Base-by-base conservation (phyloP, 2,329 filamentous ascomycete species). In the Aspergillus sp. region DNA sequence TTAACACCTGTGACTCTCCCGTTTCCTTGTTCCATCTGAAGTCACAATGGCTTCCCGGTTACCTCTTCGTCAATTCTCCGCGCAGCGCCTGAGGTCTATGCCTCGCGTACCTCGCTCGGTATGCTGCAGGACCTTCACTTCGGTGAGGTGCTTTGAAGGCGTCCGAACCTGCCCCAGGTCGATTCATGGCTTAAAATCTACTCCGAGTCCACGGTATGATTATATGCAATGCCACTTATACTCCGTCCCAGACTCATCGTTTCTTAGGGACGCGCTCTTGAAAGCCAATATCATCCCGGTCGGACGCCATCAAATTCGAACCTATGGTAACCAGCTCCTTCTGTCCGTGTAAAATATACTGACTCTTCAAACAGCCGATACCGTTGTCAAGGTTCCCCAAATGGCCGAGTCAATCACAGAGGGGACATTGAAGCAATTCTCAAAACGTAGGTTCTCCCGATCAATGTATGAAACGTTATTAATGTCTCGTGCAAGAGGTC, bases 341-440 rank as follows among this genome's bases (percentile, higher is more conserved):
- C 27, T 8, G 22, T 45, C 11, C 12, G n/a, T 9, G 37, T 57
- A 15, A 37, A 46, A 20, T 50, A 44, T 55, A 17, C 60, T 68
- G 53, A 66, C 51, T 47, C 42, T 55, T 8, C 51, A 51, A 13
- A 15, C 54, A 79, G 93, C 93, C 74, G 91, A 96, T 72, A 88
- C 86, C 66, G 79, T 93, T 63, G 87, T 99, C 76, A 93, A 98
- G 80, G 95, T 98, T 66, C 95, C 95, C 34, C 86, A 95, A 74
- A 98, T 99, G 95, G 95, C 95, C 63, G 95, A 99, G 78, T 98
- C 95, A 50, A 98, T 99, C 75, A 96, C 91, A 45, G 95, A 99
- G 78, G 95, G 95, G 61, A 99, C 95, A 20, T 77, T 99, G 71
- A 97, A 96, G 80, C 92, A 96, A 73, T 98, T 93, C 82, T 89